These are phyloP conservation scores for Verticillium klebahnii DNA, from an alignment of 2,329 filamentous ascomycete species.

Conservation along the genomic window DNA sequence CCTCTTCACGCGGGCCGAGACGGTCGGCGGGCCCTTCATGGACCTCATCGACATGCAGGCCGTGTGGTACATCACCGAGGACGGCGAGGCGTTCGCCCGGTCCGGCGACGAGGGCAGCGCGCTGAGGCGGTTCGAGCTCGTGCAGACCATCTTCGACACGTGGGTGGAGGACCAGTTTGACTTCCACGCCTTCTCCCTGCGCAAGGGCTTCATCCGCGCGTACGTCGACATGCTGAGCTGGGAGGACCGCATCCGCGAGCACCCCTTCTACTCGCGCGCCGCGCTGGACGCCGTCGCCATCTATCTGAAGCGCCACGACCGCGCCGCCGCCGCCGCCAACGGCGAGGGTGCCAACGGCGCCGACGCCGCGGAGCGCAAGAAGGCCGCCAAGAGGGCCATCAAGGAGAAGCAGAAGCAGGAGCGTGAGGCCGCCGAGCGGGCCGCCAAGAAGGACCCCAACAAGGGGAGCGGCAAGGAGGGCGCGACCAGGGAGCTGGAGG, in stretches of 20 bases:
- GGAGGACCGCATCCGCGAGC: conserved; percentile 87
- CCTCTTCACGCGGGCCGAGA: conserved; percentile 90
- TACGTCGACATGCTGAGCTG: conserved; percentile 96
- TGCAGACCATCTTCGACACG: conserved; percentile 90
- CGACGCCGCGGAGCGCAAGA: conserved; percentile 70
- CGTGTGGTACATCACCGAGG: conserved; percentile 94
- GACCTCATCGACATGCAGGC: conserved; percentile 98
- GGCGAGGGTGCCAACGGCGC: conserved; percentile 48
- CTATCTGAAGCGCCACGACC: conserved; percentile 75
- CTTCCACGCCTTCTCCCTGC: conserved; percentile 95
- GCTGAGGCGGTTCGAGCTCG: conserved; percentile 83
- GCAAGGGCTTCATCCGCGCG: conserved; percentile 91
- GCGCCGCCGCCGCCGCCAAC: conserved; percentile 60
- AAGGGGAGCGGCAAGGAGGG: conserved; percentile 61
- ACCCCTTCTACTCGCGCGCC: conserved; percentile 86
- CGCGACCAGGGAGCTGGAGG: conserved; percentile 82
- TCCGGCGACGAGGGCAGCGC: conserved; percentile 80
- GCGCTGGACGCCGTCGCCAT: conserved; percentile 77
- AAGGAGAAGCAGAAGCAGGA: conserved; percentile 64
- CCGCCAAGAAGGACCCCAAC: conserved; percentile 77
- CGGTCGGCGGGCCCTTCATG: conserved; percentile 77
- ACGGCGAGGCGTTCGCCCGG: conserved; percentile 82
- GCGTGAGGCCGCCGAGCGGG: conserved; percentile 73
- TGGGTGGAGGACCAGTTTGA: conserved; percentile 99
- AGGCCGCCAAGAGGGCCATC: conserved; percentile 84